phyloP scores from a whole-genome alignment of 768 basidiomycete species.

The Pholiota molesta region DNA sequence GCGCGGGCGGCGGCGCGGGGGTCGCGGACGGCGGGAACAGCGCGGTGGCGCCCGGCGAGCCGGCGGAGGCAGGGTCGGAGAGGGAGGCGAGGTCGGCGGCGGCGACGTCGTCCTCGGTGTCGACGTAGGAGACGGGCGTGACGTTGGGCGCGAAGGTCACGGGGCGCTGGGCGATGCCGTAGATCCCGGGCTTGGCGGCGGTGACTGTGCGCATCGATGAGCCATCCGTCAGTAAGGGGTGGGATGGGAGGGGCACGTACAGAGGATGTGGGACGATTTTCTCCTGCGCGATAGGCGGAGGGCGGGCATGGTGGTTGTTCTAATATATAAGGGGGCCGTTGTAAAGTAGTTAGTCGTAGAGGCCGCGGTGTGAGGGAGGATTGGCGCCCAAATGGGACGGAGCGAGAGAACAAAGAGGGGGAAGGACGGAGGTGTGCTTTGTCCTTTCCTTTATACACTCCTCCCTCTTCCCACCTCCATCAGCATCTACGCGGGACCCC shows the following conservation, averaged over 20 bases:
- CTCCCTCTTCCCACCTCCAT: not conserved
- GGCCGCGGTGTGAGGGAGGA: not conserved
- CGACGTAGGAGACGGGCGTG: slow-evolving; percentile 29
- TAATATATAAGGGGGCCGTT: too few species aligned
- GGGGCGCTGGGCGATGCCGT: slow-evolving; percentile 20
- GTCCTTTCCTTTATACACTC: too few species aligned
- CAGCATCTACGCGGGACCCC: not conserved
- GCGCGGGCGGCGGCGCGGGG: slow-evolving; percentile 18
- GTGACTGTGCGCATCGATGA: slow-evolving; percentile 13
- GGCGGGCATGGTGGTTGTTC: slow-evolving; percentile 2
- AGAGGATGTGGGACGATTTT: slow-evolving; percentile 10
- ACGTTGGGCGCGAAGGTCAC: slow-evolving; percentile 34
- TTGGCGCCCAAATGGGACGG: not conserved
- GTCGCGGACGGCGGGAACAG: slow-evolving; percentile 26
- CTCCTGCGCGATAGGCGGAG: slow-evolving; percentile 11
- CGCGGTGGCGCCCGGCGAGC: slow-evolving; percentile 13
- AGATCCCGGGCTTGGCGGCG: slow-evolving; percentile 31
- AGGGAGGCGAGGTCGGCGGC: not conserved
- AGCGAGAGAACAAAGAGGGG: not conserved
- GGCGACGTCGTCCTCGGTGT: slow-evolving; percentile 16
- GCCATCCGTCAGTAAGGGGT: too few species aligned
- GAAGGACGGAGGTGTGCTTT: too few species aligned
- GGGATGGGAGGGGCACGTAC: too few species aligned
- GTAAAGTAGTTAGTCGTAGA: not conserved
- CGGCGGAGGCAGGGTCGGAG: too few species aligned